These are phyloP conservation scores for Saccharomycopsis malanga DNA, from an alignment of 805 yeast genomes.

Conservation along the genomic window DNA sequence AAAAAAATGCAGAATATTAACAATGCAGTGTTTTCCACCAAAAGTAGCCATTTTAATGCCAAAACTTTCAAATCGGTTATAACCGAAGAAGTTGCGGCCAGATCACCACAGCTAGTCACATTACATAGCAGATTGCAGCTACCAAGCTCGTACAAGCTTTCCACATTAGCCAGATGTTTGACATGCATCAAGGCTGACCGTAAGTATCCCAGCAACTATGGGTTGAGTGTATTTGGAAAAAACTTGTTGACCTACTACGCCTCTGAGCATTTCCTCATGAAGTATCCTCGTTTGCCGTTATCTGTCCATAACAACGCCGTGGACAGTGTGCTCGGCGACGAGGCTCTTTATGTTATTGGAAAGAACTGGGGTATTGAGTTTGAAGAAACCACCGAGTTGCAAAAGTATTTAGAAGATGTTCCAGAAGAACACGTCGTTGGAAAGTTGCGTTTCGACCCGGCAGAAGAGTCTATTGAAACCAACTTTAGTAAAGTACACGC, in stretches of 20 bases:
- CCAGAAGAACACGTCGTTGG: slow-evolving; percentile 64
- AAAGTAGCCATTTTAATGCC: neutral
- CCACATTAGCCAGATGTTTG: slow-evolving; percentile 75
- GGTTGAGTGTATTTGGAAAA: slow-evolving; percentile 77
- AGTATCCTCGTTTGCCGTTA: slow-evolving; percentile 87
- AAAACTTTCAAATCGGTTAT: slow-evolving; percentile 23
- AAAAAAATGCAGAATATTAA: no score
- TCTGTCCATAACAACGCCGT: slow-evolving; percentile 69
- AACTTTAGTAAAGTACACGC: slow-evolving; percentile 5
- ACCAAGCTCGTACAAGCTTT: slow-evolving; percentile 46
- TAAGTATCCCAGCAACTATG: slow-evolving; percentile 63
- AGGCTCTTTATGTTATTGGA: slow-evolving; percentile 60
- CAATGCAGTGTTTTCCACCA: slow-evolving; percentile 3
- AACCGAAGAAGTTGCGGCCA: slow-evolving; percentile 44
- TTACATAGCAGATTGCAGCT: slow-evolving; percentile 70
- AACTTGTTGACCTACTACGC: slow-evolving; percentile 68
- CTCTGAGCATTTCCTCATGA: slow-evolving; percentile 61
- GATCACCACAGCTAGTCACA: slow-evolving; percentile 69
- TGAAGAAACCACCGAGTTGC: slow-evolving; percentile 56
- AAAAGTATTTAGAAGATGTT: slow-evolving; percentile 62
- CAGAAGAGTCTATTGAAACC: slow-evolving; percentile 20
- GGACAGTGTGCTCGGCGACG: slow-evolving; percentile 65
- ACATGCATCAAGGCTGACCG: slow-evolving; percentile 45
- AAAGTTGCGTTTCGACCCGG: slow-evolving; percentile 45
- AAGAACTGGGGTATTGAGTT: slow-evolving; percentile 83